Percentiles rank a stretch among this genome's conserved stretches.
Evolutionary conservation across 306 rosid genomes (phyloP).

Genomic region (Quercus cerris): DNA sequence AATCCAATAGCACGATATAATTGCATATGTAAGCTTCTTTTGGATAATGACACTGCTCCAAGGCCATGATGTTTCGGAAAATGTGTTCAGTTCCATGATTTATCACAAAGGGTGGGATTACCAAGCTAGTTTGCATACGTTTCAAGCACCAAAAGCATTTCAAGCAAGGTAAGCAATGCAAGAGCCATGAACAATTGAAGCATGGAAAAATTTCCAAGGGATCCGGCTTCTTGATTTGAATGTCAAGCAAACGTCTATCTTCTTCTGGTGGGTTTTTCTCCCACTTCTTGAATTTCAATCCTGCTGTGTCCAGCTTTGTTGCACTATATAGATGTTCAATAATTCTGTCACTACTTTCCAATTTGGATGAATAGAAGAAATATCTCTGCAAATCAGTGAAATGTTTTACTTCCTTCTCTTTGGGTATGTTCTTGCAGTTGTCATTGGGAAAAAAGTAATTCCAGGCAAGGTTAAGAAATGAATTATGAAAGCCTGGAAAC

Average conservation of each 20-base stretch:
- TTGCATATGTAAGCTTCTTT: no score
- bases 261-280: accelerated
- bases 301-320: not conserved
- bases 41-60: no score
- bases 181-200: not conserved
- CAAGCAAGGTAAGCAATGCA: not conserved
- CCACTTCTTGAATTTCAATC: not conserved
- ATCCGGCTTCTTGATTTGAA: not conserved
- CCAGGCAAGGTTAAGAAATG: accelerated
- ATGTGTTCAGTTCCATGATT: constrained; percentile 9
- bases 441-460: not conserved
- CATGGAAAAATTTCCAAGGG: accelerated
- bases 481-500: accelerated
- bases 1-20: no score
- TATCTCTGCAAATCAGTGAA: no score
- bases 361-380: no score
- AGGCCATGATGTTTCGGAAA: not conserved
- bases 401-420: not conserved
- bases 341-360: no score
- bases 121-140: not conserved
- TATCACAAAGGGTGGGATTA: not conserved
- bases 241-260: not conserved
- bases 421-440: accelerated
- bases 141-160: not conserved
- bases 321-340: no score